phyloP scores from a whole-genome alignment of 257 asterid genomes.

The Solanum gracilifrons region DNA sequence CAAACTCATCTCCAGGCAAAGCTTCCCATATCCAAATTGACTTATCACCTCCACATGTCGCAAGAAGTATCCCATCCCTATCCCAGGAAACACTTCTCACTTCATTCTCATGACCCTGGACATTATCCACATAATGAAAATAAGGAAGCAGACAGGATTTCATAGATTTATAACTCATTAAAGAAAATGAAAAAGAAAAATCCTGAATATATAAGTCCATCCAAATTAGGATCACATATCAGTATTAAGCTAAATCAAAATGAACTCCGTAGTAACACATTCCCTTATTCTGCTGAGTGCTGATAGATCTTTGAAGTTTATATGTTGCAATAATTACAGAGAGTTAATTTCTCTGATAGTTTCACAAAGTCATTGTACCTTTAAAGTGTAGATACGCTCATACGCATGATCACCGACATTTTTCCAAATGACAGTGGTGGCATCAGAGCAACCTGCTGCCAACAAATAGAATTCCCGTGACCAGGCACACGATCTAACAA shows the following conservation, averaged over 20 bases:
- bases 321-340: neutral
- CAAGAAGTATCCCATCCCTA: slow-evolving; percentile 6
- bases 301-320: neutral
- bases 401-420: slow-evolving; percentile 41
- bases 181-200: neutral
- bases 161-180: neutral
- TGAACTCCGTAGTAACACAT: neutral
- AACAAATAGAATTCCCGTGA: slow-evolving; percentile 40
- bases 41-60: slow-evolving; percentile 93
- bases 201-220: neutral
- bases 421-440: slow-evolving; percentile 75
- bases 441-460: slow-evolving; percentile 88
- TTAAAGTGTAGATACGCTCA: slow-evolving; percentile 60
- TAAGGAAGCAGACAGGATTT: neutral
- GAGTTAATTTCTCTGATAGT: neutral
- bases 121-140: neutral
- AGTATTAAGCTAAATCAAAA: neutral
- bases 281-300: neutral
- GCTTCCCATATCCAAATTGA: slow-evolving; percentile 96
- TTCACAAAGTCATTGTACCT: slow-evolving; percentile 27
- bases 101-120: slow-evolving; percentile 91
- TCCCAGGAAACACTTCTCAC: slow-evolving; percentile 38
- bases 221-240: neutral
- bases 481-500: slow-evolving; percentile 82
- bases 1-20: slow-evolving; percentile 65